Base-by-base conservation (phyloP, 2,329 filamentous ascomycete species). In the Botrytis galanthina region DNA sequence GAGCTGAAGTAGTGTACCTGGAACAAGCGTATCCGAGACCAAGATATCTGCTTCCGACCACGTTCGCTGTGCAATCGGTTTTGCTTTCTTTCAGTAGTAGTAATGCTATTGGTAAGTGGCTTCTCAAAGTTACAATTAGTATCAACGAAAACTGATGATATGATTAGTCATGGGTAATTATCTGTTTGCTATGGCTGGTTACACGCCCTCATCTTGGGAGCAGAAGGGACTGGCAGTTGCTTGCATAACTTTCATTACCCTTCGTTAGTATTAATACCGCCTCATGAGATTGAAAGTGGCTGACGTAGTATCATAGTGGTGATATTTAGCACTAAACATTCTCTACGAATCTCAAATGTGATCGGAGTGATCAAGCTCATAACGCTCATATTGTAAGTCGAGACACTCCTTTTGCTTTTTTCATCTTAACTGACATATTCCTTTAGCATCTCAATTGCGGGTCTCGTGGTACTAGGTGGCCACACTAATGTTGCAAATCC, bases 1-100 rank as follows among this genome's bases (percentile, higher is more conserved):
- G 90, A 0, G 86, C 87, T 0, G 89, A 92, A 77, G 90, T 91
- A 0, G 90, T 91, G 0, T 92, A 91, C 76, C 84, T 92, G 0
- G 90, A 92, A 76, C 90, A 92, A 78, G 88, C 89, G 0, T 93
- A 87, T 75, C 90, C 90, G 1, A 84, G 88, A 1, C 91, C 90
- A 0, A 86, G 84, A 72, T 90, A 89, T 78, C 85, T 92, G 74
- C 88, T 92, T 67, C 89, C 90, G 0, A 88, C 88, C 0, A 84
- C 88, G 0, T 92, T 90, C 78, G 90, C 90, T 0, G 86, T 91
- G 4, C 88, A 90, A 78, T 86, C 86, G 0, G 88, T 92, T 2
- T 80, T 90, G 1, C 81, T 92, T 5, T 91, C 90, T 0, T 92
- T 92, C 75, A 88, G 87, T 75, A 90, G 88, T 76, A 88, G 88